phyloP scores from a whole-genome alignment of 2,329 filamentous ascomycete species.

The Calonectria pseudoturangicola region DNA sequence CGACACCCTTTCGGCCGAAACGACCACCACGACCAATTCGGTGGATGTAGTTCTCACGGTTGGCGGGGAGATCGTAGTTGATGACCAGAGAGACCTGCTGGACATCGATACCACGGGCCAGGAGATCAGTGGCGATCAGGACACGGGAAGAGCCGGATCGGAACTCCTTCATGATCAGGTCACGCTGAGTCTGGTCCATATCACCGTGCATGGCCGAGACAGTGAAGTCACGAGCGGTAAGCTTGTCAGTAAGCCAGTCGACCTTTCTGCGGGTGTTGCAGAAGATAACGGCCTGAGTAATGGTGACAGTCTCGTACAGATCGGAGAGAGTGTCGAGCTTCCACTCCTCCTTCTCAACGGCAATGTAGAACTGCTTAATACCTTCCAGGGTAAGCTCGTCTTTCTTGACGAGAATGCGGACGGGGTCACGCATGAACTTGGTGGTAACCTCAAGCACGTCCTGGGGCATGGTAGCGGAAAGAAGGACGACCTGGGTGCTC shows the following conservation, averaged over 20 bases:
- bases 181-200: conserved; percentile 98
- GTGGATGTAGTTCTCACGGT: conserved; percentile 99
- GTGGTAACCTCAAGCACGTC: conserved; percentile 99
- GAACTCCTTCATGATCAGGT: conserved; percentile 99
- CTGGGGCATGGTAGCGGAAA: conserved; percentile 99
- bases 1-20: conserved; percentile 99
- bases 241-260: conserved; percentile 99
- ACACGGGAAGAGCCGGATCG: conserved; percentile 98
- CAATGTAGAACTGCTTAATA: conserved; percentile 99
- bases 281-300: conserved; percentile 99
- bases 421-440: conserved; percentile 99
- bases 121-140: conserved; percentile 96
- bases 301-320: conserved; percentile 99
- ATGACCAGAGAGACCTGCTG: conserved; percentile 99
- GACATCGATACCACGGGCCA: conserved; percentile 99
- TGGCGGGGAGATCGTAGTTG: conserved; percentile 99
- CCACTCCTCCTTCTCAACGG: conserved; percentile 99
- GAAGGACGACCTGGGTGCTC: conserved; percentile 97
- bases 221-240: conserved; percentile 98
- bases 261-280: conserved; percentile 99
- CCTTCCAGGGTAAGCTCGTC: conserved; percentile 99
- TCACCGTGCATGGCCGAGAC: conserved; percentile 99
- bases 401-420: conserved; percentile 99
- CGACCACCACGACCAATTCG: conserved; percentile 99
- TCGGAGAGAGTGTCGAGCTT: conserved; percentile 99